Base-by-base conservation (phyloP, 805 yeast genomes). In the Candida multigemmis region DNA sequence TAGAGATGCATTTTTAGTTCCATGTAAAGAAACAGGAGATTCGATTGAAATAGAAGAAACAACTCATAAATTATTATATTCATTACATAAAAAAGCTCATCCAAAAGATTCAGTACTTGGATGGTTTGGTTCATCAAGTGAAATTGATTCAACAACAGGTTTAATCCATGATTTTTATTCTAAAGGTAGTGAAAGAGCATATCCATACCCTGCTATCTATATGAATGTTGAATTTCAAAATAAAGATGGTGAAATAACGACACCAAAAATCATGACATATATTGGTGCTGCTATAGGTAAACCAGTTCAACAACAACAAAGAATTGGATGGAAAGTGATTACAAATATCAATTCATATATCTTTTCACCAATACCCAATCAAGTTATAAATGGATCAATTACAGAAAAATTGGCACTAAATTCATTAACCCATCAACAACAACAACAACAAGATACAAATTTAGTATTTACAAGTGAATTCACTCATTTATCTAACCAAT, bases 41-140 rank as follows among this genome's bases (percentile, higher is more conserved):
- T 77, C 83, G 38, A 72, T 85, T 35, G 69, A 77, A 33, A 75
- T 85, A 35, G 87, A 78, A 46, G 83, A 81, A 44, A 78, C 76
- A 32, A 77, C 73, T 49, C 85, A 82, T 64, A 70, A 72, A 46
- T 60, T 75, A 18, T 70, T 81, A 53, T 80, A 63, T 55, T 76
- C 74, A 41, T 59, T 85, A 45, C 73, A 80, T 56, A 79, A 77
- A 59, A 74, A 73, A 47, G 75, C 89, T 18, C 78, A 77, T 54
- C 89, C 91, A 31, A 80, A 79, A 47, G 80, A 77, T 38, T 65
- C 68, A 27, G 78, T 85, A 30, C 65, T 85, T 25, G 95, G 95
- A 30, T 85, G 95, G 95, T 85, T 81, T 50, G 76, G 78, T 26
- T 61, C 71, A 22, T 61, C 79, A 11, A 58, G 63, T 25, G 63